A percentile compares a stretch with the other conserved stretches of the same genome.
phyloP scores from a whole-genome alignment of 768 basidiomycete species.

The Boletellus sp. region DNA sequence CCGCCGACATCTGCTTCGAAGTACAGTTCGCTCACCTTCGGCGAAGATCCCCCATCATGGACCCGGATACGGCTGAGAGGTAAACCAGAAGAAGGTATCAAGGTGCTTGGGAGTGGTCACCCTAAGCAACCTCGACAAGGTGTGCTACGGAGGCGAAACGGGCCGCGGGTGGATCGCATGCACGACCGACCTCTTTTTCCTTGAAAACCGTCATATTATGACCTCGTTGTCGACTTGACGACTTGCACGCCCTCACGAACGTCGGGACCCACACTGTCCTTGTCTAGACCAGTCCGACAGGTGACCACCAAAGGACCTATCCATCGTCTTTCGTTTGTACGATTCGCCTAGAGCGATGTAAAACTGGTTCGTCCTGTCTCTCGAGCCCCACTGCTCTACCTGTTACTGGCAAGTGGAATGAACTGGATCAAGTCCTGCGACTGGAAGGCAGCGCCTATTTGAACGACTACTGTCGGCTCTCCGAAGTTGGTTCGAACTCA shows the following conservation, averaged over 20 bases:
- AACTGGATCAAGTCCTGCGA: conserved; percentile 65
- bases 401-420: conserved; percentile 57
- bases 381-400: background rate
- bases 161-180: conserved; percentile 84
- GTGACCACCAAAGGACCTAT: conserved; percentile 38
- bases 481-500: conserved; percentile 32
- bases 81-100: conserved; percentile 50
- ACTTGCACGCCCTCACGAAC: conserved; percentile 58
- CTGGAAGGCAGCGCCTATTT: conserved; percentile 39
- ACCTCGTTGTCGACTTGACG: conserved; percentile 77
- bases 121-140: conserved; percentile 62
- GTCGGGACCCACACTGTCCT: conserved; percentile 63
- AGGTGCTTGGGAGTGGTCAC: conserved; percentile 80
- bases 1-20: conserved; percentile 65
- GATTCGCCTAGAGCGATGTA: conserved; percentile 84
- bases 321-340: conserved; percentile 56
- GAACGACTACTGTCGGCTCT: conserved; percentile 34
- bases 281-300: conserved; percentile 47
- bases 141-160: conserved; percentile 51
- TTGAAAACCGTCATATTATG: conserved; percentile 76
- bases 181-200: conserved; percentile 80
- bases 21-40: conserved; percentile 29
- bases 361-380: conserved; percentile 53
- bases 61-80: conserved; percentile 31
- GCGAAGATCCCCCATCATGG: conserved; percentile 30